Conservation (phyloP, 805 yeast genomes). For the Metschnikowia cubensis region DNA sequence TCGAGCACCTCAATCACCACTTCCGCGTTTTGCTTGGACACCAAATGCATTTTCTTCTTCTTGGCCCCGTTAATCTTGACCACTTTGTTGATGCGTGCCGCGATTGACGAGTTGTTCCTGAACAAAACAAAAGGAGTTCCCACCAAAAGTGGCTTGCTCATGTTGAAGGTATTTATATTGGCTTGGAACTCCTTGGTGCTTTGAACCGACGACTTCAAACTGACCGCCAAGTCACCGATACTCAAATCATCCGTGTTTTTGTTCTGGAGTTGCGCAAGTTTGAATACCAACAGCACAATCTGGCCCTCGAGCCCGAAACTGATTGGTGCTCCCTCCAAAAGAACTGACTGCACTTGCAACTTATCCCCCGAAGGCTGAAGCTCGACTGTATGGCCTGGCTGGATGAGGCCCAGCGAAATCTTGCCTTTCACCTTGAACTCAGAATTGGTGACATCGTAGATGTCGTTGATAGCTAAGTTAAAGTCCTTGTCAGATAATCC, state of each 20-base stretch:
- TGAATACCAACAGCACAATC: conserved; percentile 43
- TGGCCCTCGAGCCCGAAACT: conserved; percentile 62
- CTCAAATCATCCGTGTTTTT: conserved; percentile 53
- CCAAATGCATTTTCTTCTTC: conserved; percentile 53
- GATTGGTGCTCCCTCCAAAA: conserved; percentile 35
- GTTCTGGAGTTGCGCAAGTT: conserved; percentile 44
- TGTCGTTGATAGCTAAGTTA: conserved; percentile 61
- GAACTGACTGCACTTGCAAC: conserved; percentile 41
- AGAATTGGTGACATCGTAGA: conserved; percentile 44
- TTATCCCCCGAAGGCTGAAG: conserved; percentile 50
- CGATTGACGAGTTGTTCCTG: conserved; percentile 67
- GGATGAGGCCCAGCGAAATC: conserved; percentile 62
- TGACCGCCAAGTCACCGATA: conserved; percentile 53
- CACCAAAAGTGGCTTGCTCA: conserved; percentile 66
- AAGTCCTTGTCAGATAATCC: conserved; percentile 34
- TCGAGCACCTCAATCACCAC: conserved; percentile 52
- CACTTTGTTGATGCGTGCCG: conserved; percentile 57
- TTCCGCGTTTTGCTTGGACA: conserved; percentile 54
- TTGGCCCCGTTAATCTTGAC: conserved; percentile 28
- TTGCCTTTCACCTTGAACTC: conserved; percentile 60
- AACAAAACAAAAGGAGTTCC: conserved; percentile 79
- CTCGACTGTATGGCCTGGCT: conserved; percentile 63
- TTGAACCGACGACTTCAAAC: conserved; percentile 22
- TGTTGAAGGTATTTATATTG: conserved; percentile 32
- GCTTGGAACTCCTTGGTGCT: conserved; percentile 28